Conservation (phyloP, 345 rosid genomes). For the Populus nigra region DNA sequence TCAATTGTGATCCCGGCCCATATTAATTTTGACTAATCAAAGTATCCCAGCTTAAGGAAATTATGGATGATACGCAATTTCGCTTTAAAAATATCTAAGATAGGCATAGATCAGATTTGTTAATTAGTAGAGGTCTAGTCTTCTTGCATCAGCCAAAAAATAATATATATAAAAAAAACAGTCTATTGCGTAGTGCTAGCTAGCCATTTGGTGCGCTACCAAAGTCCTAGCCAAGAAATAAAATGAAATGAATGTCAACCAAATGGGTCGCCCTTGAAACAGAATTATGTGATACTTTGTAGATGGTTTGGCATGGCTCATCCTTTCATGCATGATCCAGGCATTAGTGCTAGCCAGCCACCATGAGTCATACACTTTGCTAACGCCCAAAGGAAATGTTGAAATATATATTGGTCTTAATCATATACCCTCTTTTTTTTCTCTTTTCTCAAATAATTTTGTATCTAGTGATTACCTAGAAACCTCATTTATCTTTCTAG, state of each 20-base stretch:
- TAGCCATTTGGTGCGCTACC: constrained; percentile 10
- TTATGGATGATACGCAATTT: background rate
- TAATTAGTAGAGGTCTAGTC: background rate
- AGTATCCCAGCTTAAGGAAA: constrained; percentile 4
- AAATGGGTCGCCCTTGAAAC: background rate
- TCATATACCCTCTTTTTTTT: background rate
- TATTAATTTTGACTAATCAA: constrained; percentile 22
- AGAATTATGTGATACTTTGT: background rate
- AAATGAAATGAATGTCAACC: background rate
- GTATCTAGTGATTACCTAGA: background rate
- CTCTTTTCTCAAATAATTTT: background rate
- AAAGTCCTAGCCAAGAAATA: background rate
- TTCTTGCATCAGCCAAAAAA: background rate
- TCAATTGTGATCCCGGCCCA: constrained; percentile 17
- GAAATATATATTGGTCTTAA: background rate
- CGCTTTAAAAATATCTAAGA: background rate
- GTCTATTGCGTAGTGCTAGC: background rate
- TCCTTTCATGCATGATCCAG: background rate
- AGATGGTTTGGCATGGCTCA: background rate
- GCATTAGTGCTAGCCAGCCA: background rate
- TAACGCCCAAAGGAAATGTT: background rate
- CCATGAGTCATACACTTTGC: background rate
- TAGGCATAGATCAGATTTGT: background rate
- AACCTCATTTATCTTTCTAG: background rate
- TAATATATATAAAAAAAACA: too few species aligned